These are phyloP conservation scores for Pseudocercospora fuligena DNA, from an alignment of 2,329 filamentous ascomycete genomes.

Conservation along the genomic window DNA sequence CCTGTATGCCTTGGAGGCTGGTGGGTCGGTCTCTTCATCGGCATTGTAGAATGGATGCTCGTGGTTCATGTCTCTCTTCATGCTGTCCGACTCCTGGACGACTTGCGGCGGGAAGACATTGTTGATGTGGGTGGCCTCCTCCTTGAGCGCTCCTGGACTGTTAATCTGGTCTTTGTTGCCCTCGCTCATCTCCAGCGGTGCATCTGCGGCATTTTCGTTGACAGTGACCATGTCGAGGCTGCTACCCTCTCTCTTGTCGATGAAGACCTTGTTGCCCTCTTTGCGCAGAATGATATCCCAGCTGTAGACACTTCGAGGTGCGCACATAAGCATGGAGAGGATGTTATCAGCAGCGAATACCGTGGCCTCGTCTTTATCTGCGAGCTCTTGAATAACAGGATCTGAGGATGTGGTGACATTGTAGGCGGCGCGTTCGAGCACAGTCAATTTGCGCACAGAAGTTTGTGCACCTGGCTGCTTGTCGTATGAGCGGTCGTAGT, in stretches of 20 bases:
- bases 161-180: conserved; percentile 94
- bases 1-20: conserved; percentile 96
- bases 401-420: conserved; percentile 97
- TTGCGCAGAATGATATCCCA: conserved; percentile 96
- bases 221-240: conserved; percentile 97
- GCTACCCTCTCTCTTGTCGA: conserved; percentile 97
- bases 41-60: conserved; percentile 98
- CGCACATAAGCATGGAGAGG: conserved; percentile 98
- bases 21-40: conserved; percentile 87
- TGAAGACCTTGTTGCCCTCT: conserved; percentile 95
- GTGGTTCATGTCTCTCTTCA: conserved; percentile 82
- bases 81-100: conserved; percentile 76
- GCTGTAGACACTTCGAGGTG: conserved; percentile 92
- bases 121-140: conserved; percentile 99
- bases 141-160: conserved; percentile 87
- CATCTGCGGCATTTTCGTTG: conserved; percentile 97
- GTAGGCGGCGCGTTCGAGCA: conserved; percentile 93
- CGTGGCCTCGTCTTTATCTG: conserved; percentile 92
- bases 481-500: conserved; percentile 95
- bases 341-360: conserved; percentile 98
- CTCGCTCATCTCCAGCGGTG: conserved; percentile 87
- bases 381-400: conserved; percentile 93
- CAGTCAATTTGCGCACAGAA: conserved; percentile 82
- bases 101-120: conserved; percentile 99
- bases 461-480: conserved; percentile 85